Percentiles rank a stretch among this genome's conserved stretches.
These are phyloP conservation scores for Xylariaceae sp. DNA, from an alignment of 2,329 filamentous ascomycete genomes.

Conservation along the genomic window DNA sequence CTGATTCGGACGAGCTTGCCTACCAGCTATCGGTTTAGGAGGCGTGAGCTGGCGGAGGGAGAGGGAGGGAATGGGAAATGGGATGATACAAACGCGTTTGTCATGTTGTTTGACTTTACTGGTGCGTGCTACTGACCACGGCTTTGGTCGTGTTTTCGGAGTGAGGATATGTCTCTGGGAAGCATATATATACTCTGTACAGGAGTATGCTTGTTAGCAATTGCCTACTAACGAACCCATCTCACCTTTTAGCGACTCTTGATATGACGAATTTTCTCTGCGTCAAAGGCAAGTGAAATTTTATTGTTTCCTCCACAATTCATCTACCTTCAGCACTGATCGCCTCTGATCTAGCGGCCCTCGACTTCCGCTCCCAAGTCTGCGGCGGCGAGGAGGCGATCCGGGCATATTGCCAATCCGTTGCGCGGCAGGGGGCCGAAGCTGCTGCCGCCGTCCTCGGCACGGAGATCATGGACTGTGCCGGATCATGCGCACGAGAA, in stretches of 20 bases:
- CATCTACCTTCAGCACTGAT: neutral
- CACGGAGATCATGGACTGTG: slow-evolving; percentile 64
- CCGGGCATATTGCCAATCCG: slow-evolving; percentile 54
- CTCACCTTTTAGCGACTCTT: slow-evolving; percentile 53
- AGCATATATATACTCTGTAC: too few species aligned
- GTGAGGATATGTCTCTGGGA: neutral
- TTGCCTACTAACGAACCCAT: neutral
- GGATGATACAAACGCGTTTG: too few species aligned
- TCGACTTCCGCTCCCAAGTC: slow-evolving; percentile 61
- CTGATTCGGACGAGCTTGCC: slow-evolving; percentile 68
- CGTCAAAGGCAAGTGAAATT: slow-evolving; percentile 45
- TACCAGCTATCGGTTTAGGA: slow-evolving; percentile 66
- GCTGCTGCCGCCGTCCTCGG: slow-evolving; percentile 57
- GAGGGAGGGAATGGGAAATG: neutral
- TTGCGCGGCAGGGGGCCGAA: slow-evolving; percentile 59
- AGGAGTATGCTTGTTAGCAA: neutral
- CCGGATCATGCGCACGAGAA: slow-evolving; percentile 43
- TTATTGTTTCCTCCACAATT: neutral
- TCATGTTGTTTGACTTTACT: slow-evolving; percentile 46
- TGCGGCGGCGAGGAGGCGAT: slow-evolving; percentile 66
- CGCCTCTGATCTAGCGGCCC: slow-evolving; percentile 49
- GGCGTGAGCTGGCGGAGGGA: slow-evolving; percentile 31
- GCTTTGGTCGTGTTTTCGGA: neutral
- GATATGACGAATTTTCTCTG: slow-evolving; percentile 66
- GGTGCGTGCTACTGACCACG: slow-evolving; percentile 25